Evolutionary conservation across 768 basidiomycete genomes (phyloP).

Genomic region (Rhodotorula taiwanensis): DNA sequence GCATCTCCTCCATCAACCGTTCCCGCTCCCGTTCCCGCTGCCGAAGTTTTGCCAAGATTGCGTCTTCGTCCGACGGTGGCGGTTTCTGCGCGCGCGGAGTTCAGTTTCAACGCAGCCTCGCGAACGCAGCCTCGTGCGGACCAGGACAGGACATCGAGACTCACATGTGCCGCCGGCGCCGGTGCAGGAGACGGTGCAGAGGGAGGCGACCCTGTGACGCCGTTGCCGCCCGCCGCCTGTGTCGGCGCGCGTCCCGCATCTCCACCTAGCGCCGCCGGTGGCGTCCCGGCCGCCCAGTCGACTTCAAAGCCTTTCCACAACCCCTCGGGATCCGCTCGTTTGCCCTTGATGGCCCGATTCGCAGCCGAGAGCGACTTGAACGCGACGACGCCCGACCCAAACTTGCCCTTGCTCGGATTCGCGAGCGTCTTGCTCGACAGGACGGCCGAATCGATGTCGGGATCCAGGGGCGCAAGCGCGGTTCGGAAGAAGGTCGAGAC

Average conservation of each 20-base stretch:
- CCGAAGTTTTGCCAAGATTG: constrained; percentile 26
- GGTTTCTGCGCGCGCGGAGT: not conserved
- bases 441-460: constrained; percentile 35
- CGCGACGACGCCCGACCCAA: constrained; percentile 28
- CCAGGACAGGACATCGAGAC: not conserved
- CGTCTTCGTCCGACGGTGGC: constrained; percentile 13
- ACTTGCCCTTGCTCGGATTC: constrained; percentile 20
- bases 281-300: constrained; percentile 30
- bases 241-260: too few relatives aligned
- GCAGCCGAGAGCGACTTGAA: constrained; percentile 29
- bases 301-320: constrained; percentile 34
- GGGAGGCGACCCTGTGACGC: too few relatives aligned
- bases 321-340: not conserved
- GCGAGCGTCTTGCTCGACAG: constrained; percentile 31
- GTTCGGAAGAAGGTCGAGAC: not conserved
- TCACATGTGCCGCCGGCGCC: constrained; percentile 6
- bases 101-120: too few relatives aligned
- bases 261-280: constrained; percentile 16
- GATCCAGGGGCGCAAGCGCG: not conserved
- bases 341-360: constrained; percentile 24
- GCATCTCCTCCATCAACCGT: constrained; percentile 37
- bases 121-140: not conserved
- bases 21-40: constrained; percentile 38
- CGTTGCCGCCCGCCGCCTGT: too few relatives aligned
- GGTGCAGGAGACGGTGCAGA: not conserved